A percentile compares a stretch with the other conserved stretches of the same genome.
Evolutionary conservation across 2,329 filamentous ascomycete genomes (phyloP).

Genomic region (Pseudogymnoascus sp.): DNA sequence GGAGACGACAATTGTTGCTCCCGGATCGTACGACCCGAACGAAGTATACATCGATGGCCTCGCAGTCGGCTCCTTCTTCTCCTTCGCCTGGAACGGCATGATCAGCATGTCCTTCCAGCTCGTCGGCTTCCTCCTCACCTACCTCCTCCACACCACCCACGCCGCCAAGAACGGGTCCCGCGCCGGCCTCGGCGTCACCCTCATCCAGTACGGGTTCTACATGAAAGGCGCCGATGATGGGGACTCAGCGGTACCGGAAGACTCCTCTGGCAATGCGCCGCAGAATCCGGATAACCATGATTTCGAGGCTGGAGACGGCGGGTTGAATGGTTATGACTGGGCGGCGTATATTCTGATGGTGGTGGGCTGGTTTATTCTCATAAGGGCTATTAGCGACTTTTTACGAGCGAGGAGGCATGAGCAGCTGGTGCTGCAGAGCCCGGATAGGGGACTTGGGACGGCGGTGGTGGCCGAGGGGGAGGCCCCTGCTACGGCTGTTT

Average conservation of each 20-base stretch:
- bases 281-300: constrained; percentile 83
- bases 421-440: constrained; percentile 85
- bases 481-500: constrained; percentile 17
- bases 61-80: constrained; percentile 80
- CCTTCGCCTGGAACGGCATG: constrained; percentile 87
- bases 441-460: constrained; percentile 75
- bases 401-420: constrained; percentile 82
- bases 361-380: constrained; percentile 95
- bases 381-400: constrained; percentile 87
- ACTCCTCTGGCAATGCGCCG: constrained; percentile 58
- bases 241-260: constrained; percentile 31
- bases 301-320: constrained; percentile 52
- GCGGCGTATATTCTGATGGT: constrained; percentile 91
- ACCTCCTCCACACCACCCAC: constrained; percentile 94
- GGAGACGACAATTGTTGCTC: constrained; percentile 96
- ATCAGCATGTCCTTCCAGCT: constrained; percentile 97
- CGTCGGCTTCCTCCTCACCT: constrained; percentile 94
- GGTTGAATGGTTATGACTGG: constrained; percentile 72
- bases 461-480: constrained; percentile 85
- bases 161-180: constrained; percentile 96
- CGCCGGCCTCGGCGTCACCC: constrained; percentile 85
- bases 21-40: constrained; percentile 79
- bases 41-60: constrained; percentile 97
- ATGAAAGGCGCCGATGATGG: constrained; percentile 61
- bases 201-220: constrained; percentile 94